phyloP scores from a whole-genome alignment of 2,329 filamentous ascomycete species.

The Lachnellula cervina region DNA sequence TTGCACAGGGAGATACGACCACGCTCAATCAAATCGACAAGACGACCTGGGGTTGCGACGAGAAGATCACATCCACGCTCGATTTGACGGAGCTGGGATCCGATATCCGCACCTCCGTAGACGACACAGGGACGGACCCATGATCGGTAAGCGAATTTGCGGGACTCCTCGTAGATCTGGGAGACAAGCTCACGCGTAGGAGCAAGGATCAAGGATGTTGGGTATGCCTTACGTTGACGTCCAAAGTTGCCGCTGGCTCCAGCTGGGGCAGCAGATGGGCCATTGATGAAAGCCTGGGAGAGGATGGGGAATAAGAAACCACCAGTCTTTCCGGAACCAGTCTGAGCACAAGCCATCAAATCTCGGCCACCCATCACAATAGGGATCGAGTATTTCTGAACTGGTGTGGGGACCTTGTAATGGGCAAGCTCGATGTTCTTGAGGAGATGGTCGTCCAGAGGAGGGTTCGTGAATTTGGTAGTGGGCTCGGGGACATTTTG shows the following conservation, averaged over 20 bases:
- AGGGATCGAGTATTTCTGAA: slow-evolving; percentile 99
- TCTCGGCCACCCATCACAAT: slow-evolving; percentile 98
- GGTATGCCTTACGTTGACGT: slow-evolving; percentile 96
- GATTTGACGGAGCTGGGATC: slow-evolving; percentile 95
- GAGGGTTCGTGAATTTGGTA: slow-evolving; percentile 85
- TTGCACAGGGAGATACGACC: slow-evolving; percentile 95
- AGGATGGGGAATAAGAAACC: slow-evolving; percentile 99
- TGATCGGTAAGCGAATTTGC: slow-evolving; percentile 97
- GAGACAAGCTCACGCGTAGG: slow-evolving; percentile 98
- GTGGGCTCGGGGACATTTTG: slow-evolving; percentile 90
- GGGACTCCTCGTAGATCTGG: slow-evolving; percentile 95
- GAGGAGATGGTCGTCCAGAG: slow-evolving; percentile 89
- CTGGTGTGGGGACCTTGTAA: slow-evolving; percentile 93
- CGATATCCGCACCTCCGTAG: slow-evolving; percentile 98
- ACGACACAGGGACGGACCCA: slow-evolving; percentile 99
- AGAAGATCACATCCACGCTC: slow-evolving; percentile 96
- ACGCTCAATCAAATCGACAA: slow-evolving; percentile 97
- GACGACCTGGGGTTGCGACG: slow-evolving; percentile 92
- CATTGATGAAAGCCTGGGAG: slow-evolving; percentile 91
- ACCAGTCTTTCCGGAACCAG: slow-evolving; percentile 99
- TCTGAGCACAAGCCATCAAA: slow-evolving; percentile 99
- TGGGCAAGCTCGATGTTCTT: slow-evolving; percentile 89
- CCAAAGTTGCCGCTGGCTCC: slow-evolving; percentile 68
- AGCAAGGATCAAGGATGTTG: slow-evolving; percentile 90
- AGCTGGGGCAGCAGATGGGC: slow-evolving; percentile 67